Evolutionary conservation across 1,284 basidiomycete genomes (phyloP).

Genomic region (Lignosus rhinocerotis): DNA sequence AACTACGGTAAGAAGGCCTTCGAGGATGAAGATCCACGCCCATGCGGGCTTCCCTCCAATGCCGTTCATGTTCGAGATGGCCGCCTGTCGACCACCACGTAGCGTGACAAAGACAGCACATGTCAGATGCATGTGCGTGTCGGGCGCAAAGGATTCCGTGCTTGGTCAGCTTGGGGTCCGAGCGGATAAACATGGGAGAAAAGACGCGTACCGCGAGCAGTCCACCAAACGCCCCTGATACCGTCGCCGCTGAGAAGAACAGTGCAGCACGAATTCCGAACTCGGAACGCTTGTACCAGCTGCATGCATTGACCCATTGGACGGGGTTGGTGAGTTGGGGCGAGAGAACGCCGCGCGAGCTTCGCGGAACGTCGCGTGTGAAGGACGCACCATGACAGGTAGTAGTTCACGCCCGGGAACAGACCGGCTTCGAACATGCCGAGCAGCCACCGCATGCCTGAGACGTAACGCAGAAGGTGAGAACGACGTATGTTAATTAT

Average conservation of each 20-base stretch:
- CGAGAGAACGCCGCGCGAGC: slow-evolving; percentile 2
- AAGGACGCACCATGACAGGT: slow-evolving; percentile 59
- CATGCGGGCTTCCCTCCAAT: slow-evolving; percentile 61
- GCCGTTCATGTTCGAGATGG: slow-evolving; percentile 67
- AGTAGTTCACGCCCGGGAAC: slow-evolving; percentile 68
- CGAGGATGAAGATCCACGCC: slow-evolving; percentile 76
- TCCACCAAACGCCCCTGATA: slow-evolving; percentile 72
- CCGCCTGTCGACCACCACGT: slow-evolving; percentile 43
- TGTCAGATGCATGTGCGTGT: background rate
- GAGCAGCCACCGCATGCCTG: slow-evolving; percentile 65
- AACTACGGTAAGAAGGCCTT: slow-evolving; percentile 66
- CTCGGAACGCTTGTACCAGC: slow-evolving; percentile 58
- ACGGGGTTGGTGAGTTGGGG: slow-evolving; percentile 1
- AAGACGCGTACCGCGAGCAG: slow-evolving; percentile 56
- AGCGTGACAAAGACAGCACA: background rate
- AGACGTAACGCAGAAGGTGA: background rate
- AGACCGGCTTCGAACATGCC: slow-evolving; percentile 74
- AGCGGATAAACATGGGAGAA: background rate
- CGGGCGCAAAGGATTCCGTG: background rate
- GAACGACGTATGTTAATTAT: background rate
- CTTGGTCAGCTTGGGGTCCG: slow-evolving; percentile 8
- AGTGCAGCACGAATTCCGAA: slow-evolving; percentile 66
- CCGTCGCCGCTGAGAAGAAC: slow-evolving; percentile 75
- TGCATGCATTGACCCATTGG: slow-evolving; percentile 10
- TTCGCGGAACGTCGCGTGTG: slow-evolving; percentile 2